Conservation (phyloP, 371 early-diverging fungal genomes). For the Mortierella sp. region DNA sequence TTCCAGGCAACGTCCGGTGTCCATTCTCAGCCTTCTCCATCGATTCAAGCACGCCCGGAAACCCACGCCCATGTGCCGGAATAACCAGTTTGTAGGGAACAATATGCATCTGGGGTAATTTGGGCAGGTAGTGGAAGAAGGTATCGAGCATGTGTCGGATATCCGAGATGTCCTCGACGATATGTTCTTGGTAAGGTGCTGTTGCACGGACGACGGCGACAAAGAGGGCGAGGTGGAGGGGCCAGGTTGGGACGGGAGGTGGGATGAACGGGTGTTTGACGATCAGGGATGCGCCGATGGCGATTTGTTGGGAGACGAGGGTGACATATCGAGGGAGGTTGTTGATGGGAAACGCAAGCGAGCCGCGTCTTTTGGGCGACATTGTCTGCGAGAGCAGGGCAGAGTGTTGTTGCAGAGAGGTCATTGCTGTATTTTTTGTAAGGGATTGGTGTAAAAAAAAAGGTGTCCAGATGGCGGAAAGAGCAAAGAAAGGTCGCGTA, state of each 20-base stretch:
- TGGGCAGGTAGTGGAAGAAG: conserved; percentile 54
- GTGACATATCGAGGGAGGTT: conserved; percentile 46
- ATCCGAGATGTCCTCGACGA: conserved; percentile 42
- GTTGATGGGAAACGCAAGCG: conserved; percentile 34
- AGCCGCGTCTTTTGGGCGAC: conserved; percentile 22
- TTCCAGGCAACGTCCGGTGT: conserved; percentile 25
- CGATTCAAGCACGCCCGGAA: conserved; percentile 22
- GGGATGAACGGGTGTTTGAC: conserved; percentile 43
- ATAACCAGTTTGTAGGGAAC: conserved; percentile 28
- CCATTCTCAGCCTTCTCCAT: conserved; percentile 35
- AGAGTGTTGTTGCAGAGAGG: conserved; percentile 21
- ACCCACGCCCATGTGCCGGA: conserved; percentile 26
- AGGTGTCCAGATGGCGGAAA: too few species aligned
- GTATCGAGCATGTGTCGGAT: conserved; percentile 41
- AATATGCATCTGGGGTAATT: conserved; percentile 43
- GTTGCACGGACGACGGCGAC: conserved; percentile 39
- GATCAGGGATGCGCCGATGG: conserved; percentile 44
- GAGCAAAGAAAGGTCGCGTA: not conserved
- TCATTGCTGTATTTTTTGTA: too few species aligned
- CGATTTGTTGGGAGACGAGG: conserved; percentile 30
- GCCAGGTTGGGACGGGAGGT: conserved; percentile 49
- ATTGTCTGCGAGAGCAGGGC: conserved; percentile 24
- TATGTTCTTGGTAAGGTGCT: conserved; percentile 36
- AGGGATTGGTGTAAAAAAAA: too few species aligned
- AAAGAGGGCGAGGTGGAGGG: conserved; percentile 44